Evolutionary conservation across 2,329 filamentous ascomycete genomes (phyloP), one percentile per base, ranked within the genome.

Genomic region (Leptographium wingfieldii): DNA sequence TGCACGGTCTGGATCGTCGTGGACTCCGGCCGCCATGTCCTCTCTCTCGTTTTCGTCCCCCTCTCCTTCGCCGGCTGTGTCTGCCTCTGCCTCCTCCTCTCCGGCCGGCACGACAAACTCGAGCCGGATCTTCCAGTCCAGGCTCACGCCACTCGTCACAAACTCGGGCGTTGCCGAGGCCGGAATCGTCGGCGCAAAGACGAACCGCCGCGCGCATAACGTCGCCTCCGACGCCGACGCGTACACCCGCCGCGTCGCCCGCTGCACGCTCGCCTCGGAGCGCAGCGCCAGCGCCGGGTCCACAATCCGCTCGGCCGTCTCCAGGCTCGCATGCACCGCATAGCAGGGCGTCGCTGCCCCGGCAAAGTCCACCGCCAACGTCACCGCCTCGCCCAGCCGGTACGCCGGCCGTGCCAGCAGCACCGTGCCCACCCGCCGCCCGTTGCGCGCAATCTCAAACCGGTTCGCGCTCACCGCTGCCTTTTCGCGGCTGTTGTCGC

Each of bases 391-490:
- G 61, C 94, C 94, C 1, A 99, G 78, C 53, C 92, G 82, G 74
- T 95, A 96, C 0, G 92, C 85, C 0, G 94, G 90, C 11, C 94
- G 85, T 5, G 92, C 88, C 38, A 99, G 80, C 73, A 92, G 91
- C 59, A 99, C 83, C 6, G 95, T 90, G 3, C 89, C 92, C 14
- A 99, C 92, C n/a, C 86, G 86, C 60, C 86, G 85, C n/a, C 92
- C 92, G 68, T 91, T 92, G 16, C 92, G 87, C 14, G 92, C 87
- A 69, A 99, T 97, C 69, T 96, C 92, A 70, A 97, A 99, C 48
- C 91, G 85, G 68, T 96, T 96, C n/a, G 87, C 83, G 68, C 88
- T 92, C 66, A 90, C 86, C 43, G 86, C 84, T n/a, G 83, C 81
- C 53, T 2, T 25, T 19, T 0, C n/a, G 3, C 52, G 27, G 46